phyloP scores from a whole-genome alignment of 805 yeast genomes.

The Nakazawaea wyomingensis region DNA sequence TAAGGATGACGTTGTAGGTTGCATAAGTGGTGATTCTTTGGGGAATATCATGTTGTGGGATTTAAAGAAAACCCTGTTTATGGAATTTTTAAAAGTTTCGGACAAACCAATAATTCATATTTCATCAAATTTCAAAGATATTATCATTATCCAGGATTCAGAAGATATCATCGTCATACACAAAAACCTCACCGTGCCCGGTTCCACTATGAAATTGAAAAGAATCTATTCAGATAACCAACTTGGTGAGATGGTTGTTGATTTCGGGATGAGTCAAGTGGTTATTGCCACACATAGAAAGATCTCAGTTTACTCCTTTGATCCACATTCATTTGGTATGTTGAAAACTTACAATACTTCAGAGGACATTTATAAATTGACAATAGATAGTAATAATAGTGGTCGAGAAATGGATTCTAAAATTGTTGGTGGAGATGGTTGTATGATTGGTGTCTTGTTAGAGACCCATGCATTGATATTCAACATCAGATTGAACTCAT shows the following conservation, averaged over 20 bases:
- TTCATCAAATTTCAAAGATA: conserved; percentile 24
- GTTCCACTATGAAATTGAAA: conserved; percentile 8
- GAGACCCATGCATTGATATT: conserved; percentile 35
- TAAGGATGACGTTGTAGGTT: conserved; percentile 24
- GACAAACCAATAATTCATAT: conserved; percentile 18
- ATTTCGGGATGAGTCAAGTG: conserved; percentile 26
- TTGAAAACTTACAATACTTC: background rate
- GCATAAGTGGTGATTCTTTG: conserved; percentile 25
- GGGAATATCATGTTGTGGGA: conserved; percentile 30
- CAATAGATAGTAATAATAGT: background rate
- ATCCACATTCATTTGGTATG: conserved; percentile 1
- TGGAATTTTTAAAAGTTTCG: conserved; percentile 13
- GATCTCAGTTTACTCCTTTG: conserved; percentile 1
- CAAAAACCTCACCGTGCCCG: conserved; percentile 16
- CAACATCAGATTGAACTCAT: conserved; percentile 30
- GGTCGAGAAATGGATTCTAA: conserved; percentile 14
- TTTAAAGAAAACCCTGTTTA: conserved; percentile 17
- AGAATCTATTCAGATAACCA: conserved; percentile 2
- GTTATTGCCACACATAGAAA: conserved; percentile 16
- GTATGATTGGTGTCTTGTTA: conserved; percentile 32
- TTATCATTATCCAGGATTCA: conserved; percentile 19
- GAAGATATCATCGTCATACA: conserved; percentile 18
- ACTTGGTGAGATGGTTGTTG: conserved; percentile 20
- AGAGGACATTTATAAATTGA: background rate
- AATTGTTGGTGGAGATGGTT: conserved; percentile 36